Conservation (phyloP, 768 basidiomycete genomes). For the Suillus bovinus region DNA sequence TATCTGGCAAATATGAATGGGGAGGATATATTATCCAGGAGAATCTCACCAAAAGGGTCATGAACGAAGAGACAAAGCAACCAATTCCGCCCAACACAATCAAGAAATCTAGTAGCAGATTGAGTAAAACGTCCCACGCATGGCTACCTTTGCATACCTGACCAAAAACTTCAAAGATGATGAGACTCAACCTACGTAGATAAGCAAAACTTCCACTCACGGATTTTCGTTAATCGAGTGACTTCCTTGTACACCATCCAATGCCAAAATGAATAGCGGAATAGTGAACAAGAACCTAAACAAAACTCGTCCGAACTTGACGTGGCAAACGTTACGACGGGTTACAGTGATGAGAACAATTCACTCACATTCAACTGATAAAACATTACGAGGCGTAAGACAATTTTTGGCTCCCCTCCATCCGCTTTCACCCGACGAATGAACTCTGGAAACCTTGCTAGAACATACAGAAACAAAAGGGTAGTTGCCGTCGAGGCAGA, state of each 20-base stretch:
- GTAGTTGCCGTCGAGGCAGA: constrained; percentile 67
- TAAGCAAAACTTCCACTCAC: constrained; percentile 42
- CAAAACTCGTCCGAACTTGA: constrained; percentile 64
- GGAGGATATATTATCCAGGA: not conserved
- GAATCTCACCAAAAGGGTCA: constrained; percentile 69
- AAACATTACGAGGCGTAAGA: constrained; percentile 72
- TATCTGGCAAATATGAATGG: constrained; percentile 42
- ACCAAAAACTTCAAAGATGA: constrained; percentile 49
- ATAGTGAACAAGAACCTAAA: constrained; percentile 77
- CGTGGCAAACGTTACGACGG: constrained; percentile 3
- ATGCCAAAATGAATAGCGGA: constrained; percentile 64
- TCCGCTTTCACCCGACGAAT: constrained; percentile 69
- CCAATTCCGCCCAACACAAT: constrained; percentile 73
- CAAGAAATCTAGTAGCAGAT: constrained; percentile 54
- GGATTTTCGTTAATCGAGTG: constrained; percentile 52
- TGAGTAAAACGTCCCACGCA: constrained; percentile 6
- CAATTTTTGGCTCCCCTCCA: constrained; percentile 73
- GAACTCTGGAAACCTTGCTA: constrained; percentile 69
- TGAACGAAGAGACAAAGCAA: constrained; percentile 75
- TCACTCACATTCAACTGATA: constrained; percentile 73
- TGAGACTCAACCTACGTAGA: not conserved
- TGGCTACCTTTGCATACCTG: constrained; percentile 42
- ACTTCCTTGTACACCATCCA: constrained; percentile 58
- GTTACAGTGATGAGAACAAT: constrained; percentile 7
- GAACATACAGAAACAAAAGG: constrained; percentile 68